phyloP scores from a whole-genome alignment of 2,329 filamentous ascomycete species.

The Diaporthe longicolla region DNA sequence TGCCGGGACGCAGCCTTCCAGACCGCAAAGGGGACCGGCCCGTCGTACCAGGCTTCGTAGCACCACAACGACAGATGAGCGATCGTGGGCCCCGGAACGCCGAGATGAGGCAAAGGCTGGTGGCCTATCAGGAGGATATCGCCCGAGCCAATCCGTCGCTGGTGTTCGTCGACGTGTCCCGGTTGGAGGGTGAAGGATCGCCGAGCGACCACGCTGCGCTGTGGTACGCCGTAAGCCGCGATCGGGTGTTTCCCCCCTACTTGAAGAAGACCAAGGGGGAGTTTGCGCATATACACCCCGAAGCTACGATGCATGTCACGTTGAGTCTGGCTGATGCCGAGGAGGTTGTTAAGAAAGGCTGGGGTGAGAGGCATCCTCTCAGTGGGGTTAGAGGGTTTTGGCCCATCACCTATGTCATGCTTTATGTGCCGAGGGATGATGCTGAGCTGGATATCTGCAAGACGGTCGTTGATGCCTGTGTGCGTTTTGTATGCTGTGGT shows the following conservation, averaged over 20 bases:
- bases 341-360: constrained; percentile 53
- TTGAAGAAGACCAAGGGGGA: constrained; percentile 49
- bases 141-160: constrained; percentile 48
- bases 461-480: constrained; percentile 44
- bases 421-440: constrained; percentile 58
- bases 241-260: constrained; percentile 41
- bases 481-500: constrained; percentile 38
- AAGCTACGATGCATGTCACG: constrained; percentile 56
- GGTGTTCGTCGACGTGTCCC: constrained; percentile 49
- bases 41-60: constrained; percentile 52
- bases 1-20: constrained; percentile 41
- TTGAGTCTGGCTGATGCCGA: constrained; percentile 56
- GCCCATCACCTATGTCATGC: constrained; percentile 56
- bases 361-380: constrained; percentile 58
- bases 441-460: constrained; percentile 53
- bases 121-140: constrained; percentile 47
- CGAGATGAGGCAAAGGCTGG: constrained; percentile 44
- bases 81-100: constrained; percentile 45
- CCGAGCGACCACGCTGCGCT: constrained; percentile 45
- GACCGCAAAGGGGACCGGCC: constrained; percentile 49
- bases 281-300: constrained; percentile 55
- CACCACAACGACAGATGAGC: constrained; percentile 57
- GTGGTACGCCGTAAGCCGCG: constrained; percentile 49
- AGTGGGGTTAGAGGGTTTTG: constrained; percentile 48
- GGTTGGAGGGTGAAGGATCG: constrained; percentile 51